phyloP scores from a whole-genome alignment of 1,284 basidiomycete species.

The Papiliotrema nemorosa region DNA sequence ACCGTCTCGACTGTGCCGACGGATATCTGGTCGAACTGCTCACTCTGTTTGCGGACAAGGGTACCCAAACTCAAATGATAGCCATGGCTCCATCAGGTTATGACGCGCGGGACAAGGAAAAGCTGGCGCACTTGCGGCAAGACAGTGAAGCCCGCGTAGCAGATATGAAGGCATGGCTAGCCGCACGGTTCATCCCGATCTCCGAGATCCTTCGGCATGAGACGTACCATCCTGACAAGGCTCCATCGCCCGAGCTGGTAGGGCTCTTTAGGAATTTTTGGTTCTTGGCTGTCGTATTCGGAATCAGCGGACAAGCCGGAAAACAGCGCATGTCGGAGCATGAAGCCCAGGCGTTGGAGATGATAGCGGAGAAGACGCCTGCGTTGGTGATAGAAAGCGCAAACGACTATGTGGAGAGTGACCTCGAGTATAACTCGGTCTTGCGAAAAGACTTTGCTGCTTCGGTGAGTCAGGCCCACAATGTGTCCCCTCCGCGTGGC shows the following conservation, averaged over 20 bases:
- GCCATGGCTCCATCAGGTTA: slow-evolving; percentile 49
- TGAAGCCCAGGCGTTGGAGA: slow-evolving; percentile 69
- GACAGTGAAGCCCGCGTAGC: slow-evolving; percentile 32
- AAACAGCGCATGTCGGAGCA: slow-evolving; percentile 36
- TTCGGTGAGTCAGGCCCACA: slow-evolving; percentile 55
- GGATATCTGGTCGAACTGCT: slow-evolving; percentile 81
- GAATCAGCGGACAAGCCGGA: slow-evolving; percentile 68
- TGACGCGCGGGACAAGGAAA: slow-evolving; percentile 29
- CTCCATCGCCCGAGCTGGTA: slow-evolving; percentile 64
- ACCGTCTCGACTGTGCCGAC: slow-evolving; percentile 70
- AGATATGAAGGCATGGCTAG: slow-evolving; percentile 78
- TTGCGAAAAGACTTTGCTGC: slow-evolving; percentile 82
- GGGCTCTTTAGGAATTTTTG: slow-evolving; percentile 88
- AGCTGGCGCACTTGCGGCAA: slow-evolving; percentile 22
- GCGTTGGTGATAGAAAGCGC: slow-evolving; percentile 76
- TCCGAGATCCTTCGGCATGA: slow-evolving; percentile 78
- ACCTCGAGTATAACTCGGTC: slow-evolving; percentile 90
- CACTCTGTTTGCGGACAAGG: slow-evolving; percentile 84
- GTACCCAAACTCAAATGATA: slow-evolving; percentile 80
- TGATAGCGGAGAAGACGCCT: slow-evolving; percentile 86
- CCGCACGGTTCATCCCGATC: slow-evolving; percentile 81
- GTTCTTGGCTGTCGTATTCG: slow-evolving; percentile 71
- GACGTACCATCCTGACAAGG: slow-evolving; percentile 64
- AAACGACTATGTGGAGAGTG: slow-evolving; percentile 79
- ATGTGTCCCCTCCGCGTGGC: background rate